Conservation (phyloP, 2,329 filamentous ascomycete species). For the Myotisia sp. region DNA sequence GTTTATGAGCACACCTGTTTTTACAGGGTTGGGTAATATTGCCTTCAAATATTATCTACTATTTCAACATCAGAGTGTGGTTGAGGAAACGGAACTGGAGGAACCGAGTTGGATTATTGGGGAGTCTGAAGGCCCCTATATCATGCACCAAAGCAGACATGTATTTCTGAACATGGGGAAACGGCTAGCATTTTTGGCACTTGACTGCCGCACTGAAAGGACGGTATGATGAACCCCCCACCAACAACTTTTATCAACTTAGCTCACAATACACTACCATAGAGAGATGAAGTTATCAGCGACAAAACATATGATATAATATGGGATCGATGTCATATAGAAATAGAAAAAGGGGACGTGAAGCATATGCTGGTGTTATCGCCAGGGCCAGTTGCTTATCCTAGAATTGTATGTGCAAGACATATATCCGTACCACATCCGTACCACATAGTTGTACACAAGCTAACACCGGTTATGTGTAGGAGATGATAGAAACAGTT, state of each 20-base stretch:
- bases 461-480: conserved; percentile 26
- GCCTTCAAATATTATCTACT: conserved; percentile 99
- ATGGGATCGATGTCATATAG: conserved; percentile 69
- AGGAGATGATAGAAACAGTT: conserved; percentile 52
- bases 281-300: conserved; percentile 60
- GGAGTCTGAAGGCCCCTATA: conserved; percentile 68
- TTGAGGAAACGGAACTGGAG: conserved; percentile 61
- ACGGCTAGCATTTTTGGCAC: conserved; percentile 64
- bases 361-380: conserved; percentile 82
- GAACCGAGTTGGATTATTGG: conserved; percentile 91
- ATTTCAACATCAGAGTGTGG: conserved; percentile 87
- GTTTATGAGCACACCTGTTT: conserved; percentile 82
- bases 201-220: conserved; percentile 85
- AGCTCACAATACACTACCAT: conserved; percentile 13
- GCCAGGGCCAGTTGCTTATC: conserved; percentile 72
- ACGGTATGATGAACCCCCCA: conserved; percentile 35
- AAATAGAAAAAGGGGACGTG: conserved; percentile 69
- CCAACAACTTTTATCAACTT: neutral
- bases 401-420: conserved; percentile 48
- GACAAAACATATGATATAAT: conserved; percentile 73
- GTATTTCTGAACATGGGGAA: conserved; percentile 72
- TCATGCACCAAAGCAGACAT: conserved; percentile 70
- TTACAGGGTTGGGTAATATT: conserved; percentile 74
- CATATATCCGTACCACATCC: conserved; percentile 3
- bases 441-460: too few relatives aligned